A percentile compares a stretch with the other conserved stretches of the same genome.
These are phyloP conservation scores for Incumbomyces delicatus DNA, from an alignment of 2,329 filamentous ascomycete species.

Conservation along the genomic window DNA sequence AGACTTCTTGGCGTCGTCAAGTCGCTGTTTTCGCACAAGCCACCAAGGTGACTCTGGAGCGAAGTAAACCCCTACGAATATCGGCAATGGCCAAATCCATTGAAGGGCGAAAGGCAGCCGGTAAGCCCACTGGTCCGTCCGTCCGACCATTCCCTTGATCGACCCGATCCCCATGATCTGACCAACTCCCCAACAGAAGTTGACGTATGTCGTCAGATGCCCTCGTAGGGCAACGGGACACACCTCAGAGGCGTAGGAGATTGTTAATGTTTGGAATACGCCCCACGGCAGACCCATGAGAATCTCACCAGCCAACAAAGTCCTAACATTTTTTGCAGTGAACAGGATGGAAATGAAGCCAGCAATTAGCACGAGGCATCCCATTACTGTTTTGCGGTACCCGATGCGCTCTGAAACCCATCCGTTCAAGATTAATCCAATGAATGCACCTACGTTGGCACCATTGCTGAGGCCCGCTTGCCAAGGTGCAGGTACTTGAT, in stretches of 20 bases:
- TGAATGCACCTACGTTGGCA: conserved; percentile 40
- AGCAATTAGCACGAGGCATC: conserved; percentile 32
- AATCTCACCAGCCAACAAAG: conserved; percentile 36
- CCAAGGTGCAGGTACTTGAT: conserved; percentile 45
- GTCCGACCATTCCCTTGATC: conserved; percentile 38
- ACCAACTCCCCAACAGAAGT: conserved; percentile 39
- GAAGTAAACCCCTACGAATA: conserved; percentile 37
- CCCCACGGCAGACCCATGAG: conserved; percentile 28
- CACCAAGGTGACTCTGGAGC: conserved; percentile 45
- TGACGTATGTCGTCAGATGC: conserved; percentile 39
- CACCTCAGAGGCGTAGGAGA: conserved; percentile 36
- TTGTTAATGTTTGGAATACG: conserved; percentile 18
- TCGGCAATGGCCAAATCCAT: conserved; percentile 44
- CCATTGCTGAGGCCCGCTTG: conserved; percentile 48
- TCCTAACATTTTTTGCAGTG: conserved; percentile 37
- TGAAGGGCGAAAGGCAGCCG: conserved; percentile 43
- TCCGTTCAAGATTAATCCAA: conserved; percentile 25
- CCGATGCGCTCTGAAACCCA: conserved; percentile 27
- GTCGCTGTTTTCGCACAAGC: conserved; percentile 38
- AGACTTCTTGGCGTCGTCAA: conserved; percentile 38
- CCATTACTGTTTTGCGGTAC: conserved; percentile 37
- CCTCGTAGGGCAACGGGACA: conserved; percentile 36
- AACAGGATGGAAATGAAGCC: conserved; percentile 42
- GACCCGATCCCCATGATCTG: conserved; percentile 44
- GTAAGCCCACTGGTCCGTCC: conserved; percentile 42